phyloP scores from a whole-genome alignment of 2,329 filamentous ascomycete species.

The Chaetomium globosum region DNA sequence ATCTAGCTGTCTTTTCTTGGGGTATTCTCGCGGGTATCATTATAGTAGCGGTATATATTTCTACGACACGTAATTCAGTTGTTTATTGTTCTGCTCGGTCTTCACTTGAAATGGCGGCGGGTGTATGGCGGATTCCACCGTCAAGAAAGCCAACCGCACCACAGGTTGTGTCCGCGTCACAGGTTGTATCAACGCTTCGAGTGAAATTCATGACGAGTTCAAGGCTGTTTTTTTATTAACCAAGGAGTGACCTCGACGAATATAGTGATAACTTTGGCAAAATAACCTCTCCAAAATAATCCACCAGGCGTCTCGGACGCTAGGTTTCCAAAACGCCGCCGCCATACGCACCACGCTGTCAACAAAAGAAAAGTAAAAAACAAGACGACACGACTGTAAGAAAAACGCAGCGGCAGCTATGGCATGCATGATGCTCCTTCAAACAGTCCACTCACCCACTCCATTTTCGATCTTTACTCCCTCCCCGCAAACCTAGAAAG shows the following conservation, averaged over 20 bases:
- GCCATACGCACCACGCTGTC: background rate
- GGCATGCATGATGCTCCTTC: background rate
- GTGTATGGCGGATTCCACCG: too few relatives aligned
- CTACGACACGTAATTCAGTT: too few relatives aligned
- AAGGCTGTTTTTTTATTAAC: background rate
- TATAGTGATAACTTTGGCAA: background rate
- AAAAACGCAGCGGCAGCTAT: background rate
- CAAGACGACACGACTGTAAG: background rate
- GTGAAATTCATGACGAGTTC: background rate
- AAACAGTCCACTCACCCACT: background rate
- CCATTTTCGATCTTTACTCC: background rate
- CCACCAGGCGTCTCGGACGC: conserved; percentile 4
- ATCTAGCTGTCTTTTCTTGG: background rate
- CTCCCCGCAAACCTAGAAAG: background rate
- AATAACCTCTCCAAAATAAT: background rate
- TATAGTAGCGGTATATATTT: too few relatives aligned
- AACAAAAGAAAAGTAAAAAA: background rate
- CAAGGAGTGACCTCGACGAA: conserved; percentile 4
- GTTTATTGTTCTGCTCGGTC: too few relatives aligned
- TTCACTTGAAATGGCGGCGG: too few relatives aligned
- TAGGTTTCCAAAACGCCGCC: conserved; percentile 5
- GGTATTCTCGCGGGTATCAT: background rate
- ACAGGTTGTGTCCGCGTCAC: too few relatives aligned
- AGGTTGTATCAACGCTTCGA: too few relatives aligned
- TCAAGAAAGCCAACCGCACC: too few relatives aligned